Conservation (phyloP, 352 stramenopile genomes). For the Aphanomyces euteiches region DNA sequence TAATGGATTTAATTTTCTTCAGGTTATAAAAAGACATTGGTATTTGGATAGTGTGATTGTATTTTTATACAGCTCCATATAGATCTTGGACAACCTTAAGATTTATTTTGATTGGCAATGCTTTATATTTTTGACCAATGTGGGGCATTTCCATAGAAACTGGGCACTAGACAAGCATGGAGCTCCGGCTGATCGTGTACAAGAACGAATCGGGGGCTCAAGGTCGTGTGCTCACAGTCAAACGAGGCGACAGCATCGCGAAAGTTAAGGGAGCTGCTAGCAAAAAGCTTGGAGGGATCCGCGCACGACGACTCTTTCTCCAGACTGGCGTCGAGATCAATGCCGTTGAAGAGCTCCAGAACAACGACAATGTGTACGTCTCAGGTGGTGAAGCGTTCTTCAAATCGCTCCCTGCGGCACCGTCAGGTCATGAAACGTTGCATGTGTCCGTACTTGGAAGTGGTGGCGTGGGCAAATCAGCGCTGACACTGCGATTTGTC, state of each 20-base stretch:
- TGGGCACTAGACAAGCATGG: constrained; percentile 5
- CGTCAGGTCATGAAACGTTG: constrained; percentile 69
- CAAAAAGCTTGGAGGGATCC: constrained; percentile 75
- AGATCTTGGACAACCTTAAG: too few species aligned
- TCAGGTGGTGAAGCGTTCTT: constrained; percentile 84
- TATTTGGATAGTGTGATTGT: too few species aligned
- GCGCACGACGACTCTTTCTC: constrained; percentile 75
- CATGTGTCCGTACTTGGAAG: constrained; percentile 84
- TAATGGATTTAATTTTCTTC: too few species aligned
- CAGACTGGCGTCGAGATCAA: constrained; percentile 79
- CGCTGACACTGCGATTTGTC: constrained; percentile 86
- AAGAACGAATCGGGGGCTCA: constrained; percentile 82
- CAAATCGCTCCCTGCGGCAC: constrained; percentile 36
- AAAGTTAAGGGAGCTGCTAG: constrained; percentile 79
- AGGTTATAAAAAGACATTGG: too few species aligned
- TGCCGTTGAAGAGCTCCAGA: constrained; percentile 84
- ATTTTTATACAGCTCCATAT: too few species aligned
- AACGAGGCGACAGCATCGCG: constrained; percentile 59
- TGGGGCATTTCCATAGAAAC: not conserved
- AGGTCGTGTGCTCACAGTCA: constrained; percentile 83
- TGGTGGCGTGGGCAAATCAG: constrained; percentile 88
- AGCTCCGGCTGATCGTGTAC: constrained; percentile 74
- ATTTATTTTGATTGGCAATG: too few species aligned
- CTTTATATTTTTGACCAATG: too few species aligned
- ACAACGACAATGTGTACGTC: constrained; percentile 87